phyloP scores from a whole-genome alignment of 305 asterid species.

The Fraxinus velutina region DNA sequence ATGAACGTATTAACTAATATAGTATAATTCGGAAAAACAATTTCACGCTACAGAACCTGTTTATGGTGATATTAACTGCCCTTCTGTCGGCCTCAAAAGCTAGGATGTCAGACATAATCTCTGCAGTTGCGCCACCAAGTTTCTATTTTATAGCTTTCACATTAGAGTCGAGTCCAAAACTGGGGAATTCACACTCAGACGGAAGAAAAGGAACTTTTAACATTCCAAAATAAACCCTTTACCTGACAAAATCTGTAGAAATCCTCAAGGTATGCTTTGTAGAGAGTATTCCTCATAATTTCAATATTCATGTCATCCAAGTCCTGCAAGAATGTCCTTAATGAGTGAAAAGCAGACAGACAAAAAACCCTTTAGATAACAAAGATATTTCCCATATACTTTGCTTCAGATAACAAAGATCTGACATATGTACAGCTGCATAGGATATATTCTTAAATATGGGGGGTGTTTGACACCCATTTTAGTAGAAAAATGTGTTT shows the following conservation, averaged over 20 bases:
- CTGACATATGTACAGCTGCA: background rate
- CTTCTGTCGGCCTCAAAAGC: conserved; percentile 97
- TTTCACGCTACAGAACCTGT: conserved; percentile 51
- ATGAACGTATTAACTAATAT: background rate
- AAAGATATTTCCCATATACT: background rate
- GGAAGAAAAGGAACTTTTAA: background rate
- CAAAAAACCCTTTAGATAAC: background rate
- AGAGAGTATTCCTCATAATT: background rate
- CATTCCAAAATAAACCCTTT: background rate
- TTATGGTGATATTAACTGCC: conserved; percentile 94
- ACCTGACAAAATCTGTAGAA: background rate
- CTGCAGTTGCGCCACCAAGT: conserved; percentile 30
- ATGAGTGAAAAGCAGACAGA: background rate
- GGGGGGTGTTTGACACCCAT: too few species aligned
- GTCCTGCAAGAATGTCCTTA: background rate
- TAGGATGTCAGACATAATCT: conserved; percentile 91
- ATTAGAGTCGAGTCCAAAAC: background rate
- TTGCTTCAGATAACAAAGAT: background rate
- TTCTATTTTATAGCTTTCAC: background rate
- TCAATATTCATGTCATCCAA: background rate
- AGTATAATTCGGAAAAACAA: background rate
- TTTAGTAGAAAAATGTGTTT: too few species aligned
- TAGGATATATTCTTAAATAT: background rate
- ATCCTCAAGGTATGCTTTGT: background rate
- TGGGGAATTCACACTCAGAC: background rate